Evolutionary conservation across 805 yeast genomes (phyloP), one percentile per base, ranked within the genome.

Genomic region (Pichia sporocuriosa): DNA sequence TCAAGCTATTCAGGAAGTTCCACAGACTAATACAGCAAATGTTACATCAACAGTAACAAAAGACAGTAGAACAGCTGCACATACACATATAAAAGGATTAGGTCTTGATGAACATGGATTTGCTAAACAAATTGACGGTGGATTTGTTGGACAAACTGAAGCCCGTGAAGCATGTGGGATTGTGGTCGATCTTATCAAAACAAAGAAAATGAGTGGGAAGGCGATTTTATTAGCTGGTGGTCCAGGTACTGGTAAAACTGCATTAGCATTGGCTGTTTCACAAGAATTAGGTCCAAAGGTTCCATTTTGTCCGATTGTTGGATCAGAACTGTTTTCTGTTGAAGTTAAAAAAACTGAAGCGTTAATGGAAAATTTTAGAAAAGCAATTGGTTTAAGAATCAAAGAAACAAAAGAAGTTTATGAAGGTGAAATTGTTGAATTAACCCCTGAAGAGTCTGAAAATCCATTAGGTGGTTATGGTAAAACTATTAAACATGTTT

Each of bases 171-270:
- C 99, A 5, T 96, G 96, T 16, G 99, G 96, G 44, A 81, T 93
- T 32, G 81, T 93, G 40, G 74, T 90, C 53, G 89, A 85, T 66
- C 82, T 93, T 87, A 87, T 93, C 46, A 88, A 86, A 59, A 88
- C 84, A 26, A 96, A 96, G 39, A 79, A 85, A 51, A 90, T 93
- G 64, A 96, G 97, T 19, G 99, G 99, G 22, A 77, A 97, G 52
- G 97, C 97, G 1, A 93, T 89, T 17, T 67, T 93, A 48, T 73
- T 93, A 46, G 97, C 98, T 0, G 99, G 99, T 31, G 97, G 97
- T 10, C 98, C 98, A 23, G 86, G 96, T 12, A 93, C 98, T 0
- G 99, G 99, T 64, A 93, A 93, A 63, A 93, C 99, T 3, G 99
- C 99, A 29, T 77, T 93, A 54, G 98, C 99, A 12, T 84, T 88